phyloP scores from a whole-genome alignment of 768 basidiomycete genomes.

The Pleurotus salmoneostramineus region DNA sequence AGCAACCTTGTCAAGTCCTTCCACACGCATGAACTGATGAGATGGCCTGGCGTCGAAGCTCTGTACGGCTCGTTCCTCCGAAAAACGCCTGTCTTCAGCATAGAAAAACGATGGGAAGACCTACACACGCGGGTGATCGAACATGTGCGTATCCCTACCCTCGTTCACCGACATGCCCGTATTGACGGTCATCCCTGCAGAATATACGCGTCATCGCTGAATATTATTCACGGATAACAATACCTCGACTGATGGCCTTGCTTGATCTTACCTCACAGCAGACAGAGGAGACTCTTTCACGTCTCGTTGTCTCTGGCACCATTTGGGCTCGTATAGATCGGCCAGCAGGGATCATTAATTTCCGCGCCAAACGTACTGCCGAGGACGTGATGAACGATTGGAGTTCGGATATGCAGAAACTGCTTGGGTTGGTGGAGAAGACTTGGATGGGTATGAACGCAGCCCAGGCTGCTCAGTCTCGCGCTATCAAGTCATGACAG shows the following conservation, averaged over 20 bases:
- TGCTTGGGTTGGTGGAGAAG: conserved; percentile 91
- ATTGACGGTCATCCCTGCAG: conserved; percentile 32
- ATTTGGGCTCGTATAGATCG: conserved; percentile 95
- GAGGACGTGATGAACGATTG: conserved; percentile 98
- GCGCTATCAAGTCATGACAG: conserved; percentile 34
- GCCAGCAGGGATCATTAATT: conserved; percentile 84
- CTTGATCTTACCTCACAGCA: conserved; percentile 80
- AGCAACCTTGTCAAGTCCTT: conserved; percentile 96
- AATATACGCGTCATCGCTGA: conserved; percentile 93
- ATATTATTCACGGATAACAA: conserved; percentile 93
- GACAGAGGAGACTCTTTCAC: conserved; percentile 86
- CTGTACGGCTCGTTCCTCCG: conserved; percentile 85
- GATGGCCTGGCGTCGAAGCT: conserved; percentile 91
- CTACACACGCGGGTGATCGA: conserved; percentile 95
- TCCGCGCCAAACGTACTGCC: conserved; percentile 75
- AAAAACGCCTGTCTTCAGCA: conserved; percentile 76
- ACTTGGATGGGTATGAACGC: conserved; percentile 98
- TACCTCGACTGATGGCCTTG: conserved; percentile 76
- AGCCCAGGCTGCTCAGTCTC: conserved; percentile 78
- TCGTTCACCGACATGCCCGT: conserved; percentile 4
- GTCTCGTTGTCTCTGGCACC: conserved; percentile 87
- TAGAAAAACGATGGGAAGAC: conserved; percentile 87
- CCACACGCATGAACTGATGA: conserved; percentile 87
- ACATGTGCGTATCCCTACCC: conserved; percentile 57
- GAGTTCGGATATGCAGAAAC: conserved; percentile 94